Conservation (phyloP, 768 basidiomycete species). For the Cystobasidium tubakii region DNA sequence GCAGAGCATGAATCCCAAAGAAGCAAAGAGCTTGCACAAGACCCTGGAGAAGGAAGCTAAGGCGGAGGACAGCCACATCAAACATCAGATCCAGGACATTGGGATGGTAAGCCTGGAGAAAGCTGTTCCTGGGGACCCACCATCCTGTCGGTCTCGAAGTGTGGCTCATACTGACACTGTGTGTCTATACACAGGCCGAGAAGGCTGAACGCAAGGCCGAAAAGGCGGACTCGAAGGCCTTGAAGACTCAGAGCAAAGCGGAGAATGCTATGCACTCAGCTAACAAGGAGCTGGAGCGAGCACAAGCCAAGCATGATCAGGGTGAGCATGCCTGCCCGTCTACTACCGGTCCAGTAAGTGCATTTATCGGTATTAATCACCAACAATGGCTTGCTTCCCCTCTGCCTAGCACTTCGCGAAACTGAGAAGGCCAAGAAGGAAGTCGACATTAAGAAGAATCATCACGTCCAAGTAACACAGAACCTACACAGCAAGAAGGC, state of each 20-base stretch:
- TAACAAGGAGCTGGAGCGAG: slow-evolving; percentile 32
- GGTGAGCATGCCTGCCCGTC: too few species aligned
- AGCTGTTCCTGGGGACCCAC: slow-evolving; percentile 6
- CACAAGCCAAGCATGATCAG: slow-evolving; percentile 32
- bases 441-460: slow-evolving; percentile 31
- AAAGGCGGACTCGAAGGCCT: slow-evolving; percentile 29
- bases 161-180: background rate
- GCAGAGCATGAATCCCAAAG: background rate
- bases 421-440: slow-evolving; percentile 2
- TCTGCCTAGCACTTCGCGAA: slow-evolving; percentile 22
- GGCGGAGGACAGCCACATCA: slow-evolving; percentile 17
- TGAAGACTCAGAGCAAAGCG: slow-evolving; percentile 15
- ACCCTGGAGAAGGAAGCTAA: slow-evolving; percentile 21
- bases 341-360: too few species aligned
- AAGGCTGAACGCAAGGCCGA: slow-evolving; percentile 27
- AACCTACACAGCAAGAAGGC: slow-evolving; percentile 10
- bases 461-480: slow-evolving; percentile 9
- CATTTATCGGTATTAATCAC: too few species aligned
- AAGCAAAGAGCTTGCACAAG: slow-evolving; percentile 28
- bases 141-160: too few species aligned
- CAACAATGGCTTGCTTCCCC: background rate
- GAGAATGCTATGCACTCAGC: background rate
- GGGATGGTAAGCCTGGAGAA: background rate
- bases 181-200: slow-evolving; percentile 2
- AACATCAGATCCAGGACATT: slow-evolving; percentile 34